Evolutionary conservation across 2,329 filamentous ascomycete genomes (phyloP), one percentile per base, ranked within the genome.

Genomic region (Helicocarpus griseus): DNA sequence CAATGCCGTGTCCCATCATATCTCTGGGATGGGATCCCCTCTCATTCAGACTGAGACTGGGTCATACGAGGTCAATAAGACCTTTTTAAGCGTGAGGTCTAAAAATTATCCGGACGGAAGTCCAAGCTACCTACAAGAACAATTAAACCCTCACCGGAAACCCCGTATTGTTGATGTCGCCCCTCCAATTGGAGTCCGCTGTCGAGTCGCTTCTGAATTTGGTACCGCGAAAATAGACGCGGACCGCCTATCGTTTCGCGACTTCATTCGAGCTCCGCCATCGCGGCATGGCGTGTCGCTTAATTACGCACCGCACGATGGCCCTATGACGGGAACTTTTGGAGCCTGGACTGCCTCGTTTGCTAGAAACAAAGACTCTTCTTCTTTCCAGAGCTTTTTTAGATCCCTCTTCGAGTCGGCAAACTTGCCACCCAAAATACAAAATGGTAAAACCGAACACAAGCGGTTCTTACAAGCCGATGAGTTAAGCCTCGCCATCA

Each of bases 111-210:
- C 41, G 22, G 19, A 21, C 6, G n/a, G 17, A 19, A 31, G 14
- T 45, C n/a, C n/a, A n/a, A n/a, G n/a, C n/a, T n/a, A n/a, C n/a
- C n/a, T n/a, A n/a, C n/a, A n/a, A n/a, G n/a, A n/a, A n/a, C n/a
- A n/a, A n/a, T n/a, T n/a, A n/a, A n/a, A n/a, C n/a, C n/a, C n/a
- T n/a, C n/a, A n/a, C n/a, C n/a, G n/a, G n/a, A n/a, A n/a, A n/a
- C 39, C 4, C 19, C 4, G 19, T 33, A 49, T 49, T 35, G 22
- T 39, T 11, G 17, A 31, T 13, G n/a, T 24, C 6, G 21, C 21
- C 29, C 47, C 47, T 11, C 47, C 47, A 17, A 17, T 49, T n/a
- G 47, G 47, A 4, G 24, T 49, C 19, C 47, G 47, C 47, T 49
- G 47, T 19, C 19, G 33, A 11, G 40, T 38, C 22, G 28, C 21